Base-by-base conservation (phyloP, 768 basidiomycete genomes). In the Suillus weaverae region DNA sequence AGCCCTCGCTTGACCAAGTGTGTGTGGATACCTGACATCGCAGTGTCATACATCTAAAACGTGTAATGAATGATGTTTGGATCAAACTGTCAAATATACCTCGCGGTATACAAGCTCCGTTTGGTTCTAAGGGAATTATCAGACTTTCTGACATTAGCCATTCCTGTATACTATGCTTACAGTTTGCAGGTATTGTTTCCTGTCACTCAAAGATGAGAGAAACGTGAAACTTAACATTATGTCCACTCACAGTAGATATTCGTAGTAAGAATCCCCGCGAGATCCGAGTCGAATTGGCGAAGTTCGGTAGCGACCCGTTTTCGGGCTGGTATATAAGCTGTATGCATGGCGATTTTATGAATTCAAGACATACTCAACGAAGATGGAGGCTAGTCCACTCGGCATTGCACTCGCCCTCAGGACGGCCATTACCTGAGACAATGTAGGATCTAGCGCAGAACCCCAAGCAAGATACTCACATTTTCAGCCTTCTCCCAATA, bases 211-310 rank as follows among this genome's bases (percentile, higher is more conserved):
- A 60, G 8, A 59, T 69, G 30, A 72, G 51, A 36, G 18, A 1
- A 20, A 30, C 18, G 18, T 41, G 30, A 51, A 32, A 56, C 5
- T 32, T 44, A 14, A n/a, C 11, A 30, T 26, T 18, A 16, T 36
- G 39, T 30, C 43, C 11, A 75, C 86, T 79, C 66, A 92, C 90
- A 95, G 72, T 18, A 95, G 77, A 72, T 96, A 95, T 75, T 97
- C 96, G 72, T 97, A 99, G 78, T 89, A 98, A 3, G 93, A 95
- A 74, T 99, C 96, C 36, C 90, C 96, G 50, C 95, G 84, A 39
- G 95, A 95, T 33, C 96, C 96, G 26, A 99, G 84, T 14, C 95
- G 88, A 67, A 99, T 91, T 20, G 90, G 85, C 14, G 91, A 88
- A 32, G 85, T 77, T 22, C 87, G 76, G 67, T 87, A 89, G 61